Evolutionary conservation across 2,329 filamentous ascomycete genomes (phyloP), one percentile per base, ranked within the genome.

Genomic region (Dendryphion nanum): DNA sequence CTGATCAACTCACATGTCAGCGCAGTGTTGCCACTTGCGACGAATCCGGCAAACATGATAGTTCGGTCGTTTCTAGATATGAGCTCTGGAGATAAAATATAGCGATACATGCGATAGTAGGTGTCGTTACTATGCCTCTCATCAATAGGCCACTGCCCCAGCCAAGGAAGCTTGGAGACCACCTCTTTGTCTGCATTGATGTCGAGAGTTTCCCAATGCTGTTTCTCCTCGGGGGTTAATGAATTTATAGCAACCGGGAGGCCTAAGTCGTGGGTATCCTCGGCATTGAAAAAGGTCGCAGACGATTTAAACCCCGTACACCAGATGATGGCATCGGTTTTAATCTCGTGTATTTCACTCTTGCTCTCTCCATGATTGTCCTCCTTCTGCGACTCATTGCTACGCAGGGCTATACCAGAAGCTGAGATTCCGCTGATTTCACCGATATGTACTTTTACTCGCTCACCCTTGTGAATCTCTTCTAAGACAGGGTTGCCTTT

Each of bases 81-180:
- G 20, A 43, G 28, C 19, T 18, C 10, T 3, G 40, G 40, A 13
- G 32, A 35, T 6, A 40, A 8, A 20, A 43, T 34, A 20, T 42
- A 21, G 15, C 26, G 35, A 17, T 43, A 43, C 28, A 43, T 32
- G 19, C 37, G 40, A 30, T 36, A 43, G 28, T 40, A 30, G n/a
- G 37, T 42, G 13, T 17, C 21, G 20, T 31, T 6, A 12, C 35
- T 16, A 12, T 36, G 30, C 6, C 19, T n/a, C 3, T 13, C 14
- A n/a, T 35, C 21, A 14, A 35, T 16, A 15, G 36, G 32, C 8
- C 18, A n/a, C n/a, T n/a, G n/a, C n/a, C n/a, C n/a, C n/a, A 40
- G 18, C 2, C 4, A 30, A 2, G 35, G 29, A 14, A 37, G 16
- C 13, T 40, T 26, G 13, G 13, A 17, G 18, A 40, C 37, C 13